A percentile compares a stretch with the other conserved stretches of the same genome.
Evolutionary conservation across 1,284 basidiomycete genomes (phyloP).

Genomic region (Papiliotrema fonsecae): DNA sequence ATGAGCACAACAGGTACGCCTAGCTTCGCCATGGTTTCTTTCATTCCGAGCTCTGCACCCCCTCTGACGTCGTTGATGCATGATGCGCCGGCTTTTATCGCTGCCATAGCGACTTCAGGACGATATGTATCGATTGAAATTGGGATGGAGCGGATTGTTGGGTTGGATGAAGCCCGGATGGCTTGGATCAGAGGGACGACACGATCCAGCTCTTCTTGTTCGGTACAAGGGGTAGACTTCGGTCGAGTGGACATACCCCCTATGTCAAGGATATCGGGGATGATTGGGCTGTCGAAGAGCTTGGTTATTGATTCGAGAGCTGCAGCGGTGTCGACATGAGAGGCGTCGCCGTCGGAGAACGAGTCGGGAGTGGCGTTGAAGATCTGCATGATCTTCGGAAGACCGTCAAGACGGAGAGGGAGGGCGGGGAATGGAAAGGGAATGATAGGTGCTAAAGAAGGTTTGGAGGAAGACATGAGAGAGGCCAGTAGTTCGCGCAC

Average conservation of each 20-base stretch:
- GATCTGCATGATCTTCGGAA: slow-evolving; percentile 83
- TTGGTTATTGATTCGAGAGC: slow-evolving; percentile 27
- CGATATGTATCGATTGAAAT: slow-evolving; percentile 95
- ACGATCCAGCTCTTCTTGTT: slow-evolving; percentile 67
- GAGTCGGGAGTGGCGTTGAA: slow-evolving; percentile 95
- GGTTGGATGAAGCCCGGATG: slow-evolving; percentile 22
- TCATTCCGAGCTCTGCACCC: slow-evolving; percentile 61
- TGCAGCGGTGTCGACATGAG: slow-evolving; percentile 16
- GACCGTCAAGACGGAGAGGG: slow-evolving; percentile 49
- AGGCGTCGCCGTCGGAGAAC: slow-evolving; percentile 73
- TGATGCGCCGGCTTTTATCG: slow-evolving; percentile 77
- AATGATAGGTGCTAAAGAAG: slow-evolving; percentile 37
- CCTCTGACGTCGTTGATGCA: slow-evolving; percentile 94
- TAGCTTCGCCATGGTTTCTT: slow-evolving; percentile 59
- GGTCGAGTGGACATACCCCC: slow-evolving; percentile 93
- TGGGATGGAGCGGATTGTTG: slow-evolving; percentile 46
- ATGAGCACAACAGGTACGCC: slow-evolving; percentile 73
- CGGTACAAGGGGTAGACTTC: slow-evolving; percentile 59
- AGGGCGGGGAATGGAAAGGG: slow-evolving; percentile 38
- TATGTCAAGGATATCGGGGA: slow-evolving; percentile 74
- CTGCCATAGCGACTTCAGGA: slow-evolving; percentile 68
- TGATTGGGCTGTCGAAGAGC: slow-evolving; percentile 13
- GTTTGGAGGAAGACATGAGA: slow-evolving; percentile 56
- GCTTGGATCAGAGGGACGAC: slow-evolving; percentile 67
- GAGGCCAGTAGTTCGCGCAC: slow-evolving; percentile 51